Conservation (phyloP, 805 yeast species). For the Candida tibetensis region DNA sequence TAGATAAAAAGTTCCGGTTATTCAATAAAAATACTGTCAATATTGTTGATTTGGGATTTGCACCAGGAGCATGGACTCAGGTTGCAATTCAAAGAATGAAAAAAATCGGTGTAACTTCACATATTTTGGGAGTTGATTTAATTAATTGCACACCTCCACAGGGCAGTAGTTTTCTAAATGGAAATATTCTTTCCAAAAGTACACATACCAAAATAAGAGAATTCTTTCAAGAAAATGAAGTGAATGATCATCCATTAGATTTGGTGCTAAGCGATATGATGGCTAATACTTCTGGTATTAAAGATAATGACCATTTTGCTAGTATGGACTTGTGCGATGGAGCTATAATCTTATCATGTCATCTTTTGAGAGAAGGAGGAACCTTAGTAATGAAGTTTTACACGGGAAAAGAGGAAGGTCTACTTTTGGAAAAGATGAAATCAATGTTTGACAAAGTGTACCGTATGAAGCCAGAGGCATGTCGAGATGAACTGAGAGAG, state of each 20-base stretch:
- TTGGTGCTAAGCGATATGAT: constrained; percentile 77
- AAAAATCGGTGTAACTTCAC: constrained; percentile 7
- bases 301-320: constrained; percentile 74
- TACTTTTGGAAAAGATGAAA: constrained; percentile 57
- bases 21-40: constrained; percentile 51
- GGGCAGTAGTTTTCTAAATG: constrained; percentile 38
- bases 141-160: constrained; percentile 34
- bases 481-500: constrained; percentile 77
- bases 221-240: constrained; percentile 39
- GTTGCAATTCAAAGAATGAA: constrained; percentile 20
- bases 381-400: constrained; percentile 77
- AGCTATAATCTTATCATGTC: constrained; percentile 72
- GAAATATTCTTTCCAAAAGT: constrained; percentile 34
- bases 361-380: constrained; percentile 69
- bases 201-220: constrained; percentile 59
- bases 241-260: constrained; percentile 21
- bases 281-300: constrained; percentile 85
- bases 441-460: constrained; percentile 60
- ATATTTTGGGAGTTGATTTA: constrained; percentile 31
- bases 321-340: constrained; percentile 94
- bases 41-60: constrained; percentile 70
- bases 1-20: constrained; percentile 61
- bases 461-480: constrained; percentile 77
- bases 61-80: constrained; percentile 33
- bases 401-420: constrained; percentile 74